Evolutionary conservation across 2,329 filamentous ascomycete genomes (phyloP).

Genomic region (Cordyceps fumosorosea): DNA sequence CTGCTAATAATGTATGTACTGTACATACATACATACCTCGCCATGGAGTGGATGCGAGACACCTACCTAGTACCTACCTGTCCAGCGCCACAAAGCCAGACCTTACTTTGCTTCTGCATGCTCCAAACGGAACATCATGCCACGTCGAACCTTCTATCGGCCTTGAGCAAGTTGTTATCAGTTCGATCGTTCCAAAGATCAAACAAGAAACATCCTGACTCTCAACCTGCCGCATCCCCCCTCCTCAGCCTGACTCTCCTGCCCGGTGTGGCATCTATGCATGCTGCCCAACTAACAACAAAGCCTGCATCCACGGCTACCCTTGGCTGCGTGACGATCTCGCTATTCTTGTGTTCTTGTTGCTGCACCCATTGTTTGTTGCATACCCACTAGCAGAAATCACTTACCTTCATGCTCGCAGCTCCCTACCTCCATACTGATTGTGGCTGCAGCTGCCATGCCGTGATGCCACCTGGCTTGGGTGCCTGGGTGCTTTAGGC

Average conservation of each 20-base stretch:
- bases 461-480: slow-evolving; percentile 3
- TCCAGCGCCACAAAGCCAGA: not conserved
- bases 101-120: not conserved
- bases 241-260: slow-evolving; percentile 1
- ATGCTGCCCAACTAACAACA: slow-evolving; percentile 9
- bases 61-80: not conserved
- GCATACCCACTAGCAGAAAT: not conserved
- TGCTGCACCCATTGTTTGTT: slow-evolving; percentile 2
- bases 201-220: not conserved
- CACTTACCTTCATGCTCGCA: slow-evolving; percentile 5
- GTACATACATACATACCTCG: not conserved
- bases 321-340: slow-evolving; percentile 6
- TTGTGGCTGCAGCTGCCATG: slow-evolving; percentile 10
- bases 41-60: too few species aligned
- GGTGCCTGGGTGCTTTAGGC: slow-evolving; percentile 2
- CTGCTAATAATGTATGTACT: too few species aligned
- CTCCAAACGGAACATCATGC: not conserved
- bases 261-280: slow-evolving; percentile 10
- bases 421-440: not conserved
- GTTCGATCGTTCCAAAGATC: not conserved
- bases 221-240: not conserved
- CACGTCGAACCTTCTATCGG: not conserved
- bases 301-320: slow-evolving; percentile 1
- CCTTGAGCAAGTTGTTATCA: not conserved
- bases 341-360: not conserved